Evolutionary conservation across 2,329 filamentous ascomycete species (phyloP).

Genomic region (Fusarium pseudonygamai): DNA sequence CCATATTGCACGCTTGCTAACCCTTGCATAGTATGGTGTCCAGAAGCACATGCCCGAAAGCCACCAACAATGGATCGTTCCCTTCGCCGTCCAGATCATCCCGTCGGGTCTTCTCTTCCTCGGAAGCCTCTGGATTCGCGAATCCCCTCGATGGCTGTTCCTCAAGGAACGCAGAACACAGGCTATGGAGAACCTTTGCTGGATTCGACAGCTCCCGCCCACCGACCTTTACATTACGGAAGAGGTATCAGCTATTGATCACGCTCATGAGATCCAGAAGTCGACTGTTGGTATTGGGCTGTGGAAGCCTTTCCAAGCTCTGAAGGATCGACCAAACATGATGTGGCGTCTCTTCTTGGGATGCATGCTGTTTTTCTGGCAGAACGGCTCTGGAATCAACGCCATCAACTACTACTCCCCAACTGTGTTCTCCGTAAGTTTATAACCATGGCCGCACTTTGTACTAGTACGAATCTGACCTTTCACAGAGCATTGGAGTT

Average conservation of each 20-base stretch:
- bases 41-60: constrained; percentile 33
- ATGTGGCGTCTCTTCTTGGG: constrained; percentile 70
- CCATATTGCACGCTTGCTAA: accelerated
- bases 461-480: neutral
- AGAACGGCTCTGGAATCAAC: constrained; percentile 67
- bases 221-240: constrained; percentile 56
- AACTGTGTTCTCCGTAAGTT: constrained; percentile 32
- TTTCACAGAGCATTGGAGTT: constrained; percentile 8
- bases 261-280: constrained; percentile 62
- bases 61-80: constrained; percentile 56
- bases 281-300: constrained; percentile 65
- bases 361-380: constrained; percentile 72
- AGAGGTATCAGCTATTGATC: constrained; percentile 33
- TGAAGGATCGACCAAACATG: constrained; percentile 52
- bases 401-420: constrained; percentile 40
- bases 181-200: constrained; percentile 61
- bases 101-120: constrained; percentile 61
- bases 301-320: constrained; percentile 37
- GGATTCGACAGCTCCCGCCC: constrained; percentile 60
- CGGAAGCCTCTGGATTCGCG: constrained; percentile 59
- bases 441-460: accelerated
- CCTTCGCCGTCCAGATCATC: constrained; percentile 65
- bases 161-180: constrained; percentile 61
- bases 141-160: constrained; percentile 70
- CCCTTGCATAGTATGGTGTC: constrained; percentile 8